phyloP scores from a whole-genome alignment of 1,139 yeast genomes.

The Debaryomyces singareniensis region DNA sequence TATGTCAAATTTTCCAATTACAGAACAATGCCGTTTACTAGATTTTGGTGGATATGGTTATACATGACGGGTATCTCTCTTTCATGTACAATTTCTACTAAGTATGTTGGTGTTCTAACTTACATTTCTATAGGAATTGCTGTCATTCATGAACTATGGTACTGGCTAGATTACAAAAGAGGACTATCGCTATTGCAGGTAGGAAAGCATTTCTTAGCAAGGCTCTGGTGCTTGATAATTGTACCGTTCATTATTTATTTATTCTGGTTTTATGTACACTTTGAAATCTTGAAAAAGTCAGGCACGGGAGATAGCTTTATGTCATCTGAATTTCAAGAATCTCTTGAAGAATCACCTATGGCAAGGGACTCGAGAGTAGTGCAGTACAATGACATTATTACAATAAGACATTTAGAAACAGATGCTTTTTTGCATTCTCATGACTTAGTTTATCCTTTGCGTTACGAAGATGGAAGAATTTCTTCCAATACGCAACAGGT shows the following conservation, averaged over 20 bases:
- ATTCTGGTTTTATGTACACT: conserved; percentile 93
- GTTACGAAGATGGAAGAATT: conserved; percentile 94
- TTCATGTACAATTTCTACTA: conserved; percentile 88
- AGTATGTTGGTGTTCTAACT: conserved; percentile 92
- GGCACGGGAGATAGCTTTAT: conserved; percentile 96
- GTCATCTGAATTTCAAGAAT: conserved; percentile 91
- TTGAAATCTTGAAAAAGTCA: conserved; percentile 68
- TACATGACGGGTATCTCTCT: conserved; percentile 74
- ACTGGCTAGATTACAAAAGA: conserved; percentile 61
- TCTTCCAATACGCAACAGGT: conserved; percentile 96
- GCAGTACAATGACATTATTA: conserved; percentile 68
- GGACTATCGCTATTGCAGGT: conserved; percentile 61
- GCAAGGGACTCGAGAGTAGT: conserved; percentile 67
- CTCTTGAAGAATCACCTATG: conserved; percentile 75
- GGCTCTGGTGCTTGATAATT: conserved; percentile 66
- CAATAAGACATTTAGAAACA: conserved; percentile 73
- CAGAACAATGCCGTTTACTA: conserved; percentile 60
- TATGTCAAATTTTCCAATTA: conserved; percentile 76
- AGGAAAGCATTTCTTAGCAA: conserved; percentile 66
- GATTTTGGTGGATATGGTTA: conserved; percentile 86
- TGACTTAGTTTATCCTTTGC: conserved; percentile 63
- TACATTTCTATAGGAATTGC: conserved; percentile 83
- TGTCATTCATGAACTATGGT: conserved; percentile 83
- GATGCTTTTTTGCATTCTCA: conserved; percentile 80
- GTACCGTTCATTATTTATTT: conserved; percentile 80